These are phyloP conservation scores for Ceriops decandra DNA, from an alignment of 345 rosid genomes.

Conservation along the genomic window DNA sequence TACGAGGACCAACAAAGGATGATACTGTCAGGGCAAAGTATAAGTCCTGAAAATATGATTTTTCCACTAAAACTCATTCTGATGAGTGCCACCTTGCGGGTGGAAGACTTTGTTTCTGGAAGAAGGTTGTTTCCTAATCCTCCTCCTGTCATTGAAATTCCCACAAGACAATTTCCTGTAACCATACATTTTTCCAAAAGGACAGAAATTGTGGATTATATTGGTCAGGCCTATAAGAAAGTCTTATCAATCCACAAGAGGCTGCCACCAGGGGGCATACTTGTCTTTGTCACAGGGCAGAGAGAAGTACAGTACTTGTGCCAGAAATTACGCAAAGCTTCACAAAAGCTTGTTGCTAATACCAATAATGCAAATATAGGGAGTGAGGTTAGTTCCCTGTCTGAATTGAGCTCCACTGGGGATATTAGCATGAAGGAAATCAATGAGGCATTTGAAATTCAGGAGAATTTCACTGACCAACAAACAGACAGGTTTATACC, in stretches of 20 bases:
- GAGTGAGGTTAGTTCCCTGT: slow-evolving; percentile 26
- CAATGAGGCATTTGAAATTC: slow-evolving; percentile 61
- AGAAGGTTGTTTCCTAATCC: slow-evolving; percentile 54
- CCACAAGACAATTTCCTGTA: slow-evolving; percentile 77
- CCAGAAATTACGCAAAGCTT: slow-evolving; percentile 55
- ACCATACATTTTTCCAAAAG: slow-evolving; percentile 74
- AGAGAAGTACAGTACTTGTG: slow-evolving; percentile 89
- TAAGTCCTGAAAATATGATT: slow-evolving; percentile 48
- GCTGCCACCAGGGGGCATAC: slow-evolving; percentile 87
- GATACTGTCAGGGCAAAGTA: slow-evolving; percentile 47
- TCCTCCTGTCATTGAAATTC: slow-evolving; percentile 81
- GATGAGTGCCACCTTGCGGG: slow-evolving; percentile 92
- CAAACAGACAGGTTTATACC: slow-evolving; percentile 52
- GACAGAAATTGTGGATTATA: slow-evolving; percentile 78
- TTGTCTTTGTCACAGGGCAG: slow-evolving; percentile 91
- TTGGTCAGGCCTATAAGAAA: slow-evolving; percentile 84
- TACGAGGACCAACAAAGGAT: slow-evolving; percentile 59
- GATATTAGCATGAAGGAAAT: slow-evolving; percentile 68
- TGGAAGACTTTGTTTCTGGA: slow-evolving; percentile 72
- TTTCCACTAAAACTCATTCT: slow-evolving; percentile 71
- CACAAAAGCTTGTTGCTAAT: slow-evolving; percentile 39
- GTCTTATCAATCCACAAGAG: slow-evolving; percentile 78
- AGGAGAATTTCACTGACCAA: slow-evolving; percentile 29
- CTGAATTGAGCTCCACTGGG: slow-evolving; percentile 34
- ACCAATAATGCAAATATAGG: slow-evolving; percentile 24